phyloP scores from a whole-genome alignment of 768 basidiomycete species.

The Boletus pseudopeckii region DNA sequence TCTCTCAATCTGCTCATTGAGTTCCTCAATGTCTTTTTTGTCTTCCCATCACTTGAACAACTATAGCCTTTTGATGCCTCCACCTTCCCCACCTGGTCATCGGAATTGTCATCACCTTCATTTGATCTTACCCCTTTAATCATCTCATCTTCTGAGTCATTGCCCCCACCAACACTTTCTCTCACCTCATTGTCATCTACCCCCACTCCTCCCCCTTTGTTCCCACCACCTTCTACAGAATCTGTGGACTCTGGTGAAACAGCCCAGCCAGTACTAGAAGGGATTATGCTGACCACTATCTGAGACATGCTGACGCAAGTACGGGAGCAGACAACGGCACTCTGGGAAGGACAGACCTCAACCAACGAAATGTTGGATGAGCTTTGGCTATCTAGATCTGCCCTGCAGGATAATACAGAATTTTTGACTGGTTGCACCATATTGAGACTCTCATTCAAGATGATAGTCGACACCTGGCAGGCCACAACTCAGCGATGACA shows the following conservation, averaged over 20 bases:
- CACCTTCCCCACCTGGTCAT: slow-evolving; percentile 38
- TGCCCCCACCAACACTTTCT: slow-evolving; percentile 38
- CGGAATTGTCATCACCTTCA: slow-evolving; percentile 28
- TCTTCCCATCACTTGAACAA: slow-evolving; percentile 77
- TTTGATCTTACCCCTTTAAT: slow-evolving; percentile 32
- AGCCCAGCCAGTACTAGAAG: slow-evolving; percentile 34
- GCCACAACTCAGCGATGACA: slow-evolving; percentile 1
- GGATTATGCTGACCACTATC: slow-evolving; percentile 41
- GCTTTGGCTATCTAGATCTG: slow-evolving; percentile 46
- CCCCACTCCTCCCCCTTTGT: slow-evolving; percentile 34
- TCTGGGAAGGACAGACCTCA: slow-evolving; percentile 61
- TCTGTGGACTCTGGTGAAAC: slow-evolving; percentile 35
- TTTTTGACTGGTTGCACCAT: slow-evolving; percentile 28
- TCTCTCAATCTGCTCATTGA: slow-evolving; percentile 38
- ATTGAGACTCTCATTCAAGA: slow-evolving; percentile 25
- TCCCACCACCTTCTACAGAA: slow-evolving; percentile 32
- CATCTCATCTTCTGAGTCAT: slow-evolving; percentile 31
- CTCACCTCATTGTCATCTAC: slow-evolving; percentile 35
- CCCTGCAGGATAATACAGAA: slow-evolving; percentile 38
- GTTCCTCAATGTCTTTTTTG: slow-evolving; percentile 41
- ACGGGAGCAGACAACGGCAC: slow-evolving; percentile 51
- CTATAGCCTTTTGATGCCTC: slow-evolving; percentile 38
- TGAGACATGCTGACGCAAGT: slow-evolving; percentile 55
- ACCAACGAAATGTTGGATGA: slow-evolving; percentile 63
- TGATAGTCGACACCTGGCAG: slow-evolving; percentile 5